phyloP scores from a whole-genome alignment of 495 filamentous ascomycete genomes.

The Penicillium waksmanii region DNA sequence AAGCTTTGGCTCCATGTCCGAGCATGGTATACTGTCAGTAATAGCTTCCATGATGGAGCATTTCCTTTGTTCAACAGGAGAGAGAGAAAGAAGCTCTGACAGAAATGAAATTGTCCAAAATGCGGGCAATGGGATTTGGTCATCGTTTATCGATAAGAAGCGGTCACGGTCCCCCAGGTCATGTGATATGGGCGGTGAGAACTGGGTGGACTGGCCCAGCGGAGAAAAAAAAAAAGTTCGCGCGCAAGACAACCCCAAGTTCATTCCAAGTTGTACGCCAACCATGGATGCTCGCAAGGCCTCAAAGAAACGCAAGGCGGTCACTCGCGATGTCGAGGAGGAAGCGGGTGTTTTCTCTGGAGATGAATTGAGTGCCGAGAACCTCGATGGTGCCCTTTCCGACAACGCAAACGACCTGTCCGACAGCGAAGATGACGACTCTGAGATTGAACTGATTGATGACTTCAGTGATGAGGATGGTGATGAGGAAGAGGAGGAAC shows the following conservation, averaged over 20 bases:
- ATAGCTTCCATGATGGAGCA: slow-evolving; percentile 7
- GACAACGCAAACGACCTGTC: slow-evolving; percentile 57
- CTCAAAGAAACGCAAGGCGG: slow-evolving; percentile 62
- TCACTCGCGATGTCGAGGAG: slow-evolving; percentile 57
- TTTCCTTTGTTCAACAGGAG: neutral
- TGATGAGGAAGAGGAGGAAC: slow-evolving; percentile 46
- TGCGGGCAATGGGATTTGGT: slow-evolving; percentile 10
- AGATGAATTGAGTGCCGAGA: slow-evolving; percentile 64
- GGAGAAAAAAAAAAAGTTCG: slow-evolving; percentile 40
- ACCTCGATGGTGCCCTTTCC: slow-evolving; percentile 68
- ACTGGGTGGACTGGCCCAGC: slow-evolving; percentile 12
- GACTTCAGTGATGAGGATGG: slow-evolving; percentile 46
- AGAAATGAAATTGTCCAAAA: slow-evolving; percentile 10
- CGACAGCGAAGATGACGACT: slow-evolving; percentile 49
- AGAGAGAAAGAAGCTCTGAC: neutral
- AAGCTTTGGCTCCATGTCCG: slow-evolving; percentile 30
- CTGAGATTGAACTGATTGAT: slow-evolving; percentile 49
- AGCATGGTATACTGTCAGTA: slow-evolving; percentile 7
- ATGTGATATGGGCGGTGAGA: slow-evolving; percentile 51
- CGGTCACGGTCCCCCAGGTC: slow-evolving; percentile 26
- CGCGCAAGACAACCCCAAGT: slow-evolving; percentile 15
- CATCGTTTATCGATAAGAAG: slow-evolving; percentile 35
- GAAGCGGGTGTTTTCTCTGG: slow-evolving; percentile 60
- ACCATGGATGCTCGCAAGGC: slow-evolving; percentile 43
- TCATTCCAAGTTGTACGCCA: slow-evolving; percentile 19